Conservation (phyloP, 78 protist species). For the Neovahlkampfia damariscottae region DNA sequence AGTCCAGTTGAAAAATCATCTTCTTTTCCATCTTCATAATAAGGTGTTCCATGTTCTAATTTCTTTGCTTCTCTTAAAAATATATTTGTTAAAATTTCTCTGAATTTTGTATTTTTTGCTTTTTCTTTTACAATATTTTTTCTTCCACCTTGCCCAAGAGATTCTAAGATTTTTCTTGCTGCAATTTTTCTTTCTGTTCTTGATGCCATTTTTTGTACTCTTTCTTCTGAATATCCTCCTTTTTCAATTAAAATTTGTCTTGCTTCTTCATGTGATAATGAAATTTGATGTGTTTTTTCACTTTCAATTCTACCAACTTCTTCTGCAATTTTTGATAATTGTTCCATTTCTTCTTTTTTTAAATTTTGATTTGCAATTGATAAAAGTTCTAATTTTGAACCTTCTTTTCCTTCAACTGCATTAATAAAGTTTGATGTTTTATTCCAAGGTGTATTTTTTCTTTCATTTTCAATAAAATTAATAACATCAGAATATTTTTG, state of each 20-base stretch:
- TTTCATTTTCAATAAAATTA: background rate
- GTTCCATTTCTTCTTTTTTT: background rate
- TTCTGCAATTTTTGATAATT: background rate
- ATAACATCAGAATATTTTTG: background rate
- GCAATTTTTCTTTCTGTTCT: background rate
- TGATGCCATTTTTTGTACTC: background rate
- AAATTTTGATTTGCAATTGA: background rate
- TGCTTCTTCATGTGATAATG: background rate
- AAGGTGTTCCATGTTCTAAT: background rate
- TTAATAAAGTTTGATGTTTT: conserved; percentile 2
- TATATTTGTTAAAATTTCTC: background rate
- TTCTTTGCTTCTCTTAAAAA: background rate
- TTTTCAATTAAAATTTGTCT: background rate
- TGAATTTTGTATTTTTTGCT: background rate
- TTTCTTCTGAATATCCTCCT: background rate
- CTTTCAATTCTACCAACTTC: background rate
- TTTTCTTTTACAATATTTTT: background rate
- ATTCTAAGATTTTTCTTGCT: background rate
- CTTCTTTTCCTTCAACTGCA: background rate
- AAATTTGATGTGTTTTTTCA: background rate
- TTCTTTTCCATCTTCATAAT: background rate
- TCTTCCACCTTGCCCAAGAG: background rate
- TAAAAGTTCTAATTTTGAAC: background rate
- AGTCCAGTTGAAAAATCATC: too few species aligned
- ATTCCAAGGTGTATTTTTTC: background rate